Conservation (phyloP, 2,329 filamentous ascomycete species). For the Plenodomus biglobosus region DNA sequence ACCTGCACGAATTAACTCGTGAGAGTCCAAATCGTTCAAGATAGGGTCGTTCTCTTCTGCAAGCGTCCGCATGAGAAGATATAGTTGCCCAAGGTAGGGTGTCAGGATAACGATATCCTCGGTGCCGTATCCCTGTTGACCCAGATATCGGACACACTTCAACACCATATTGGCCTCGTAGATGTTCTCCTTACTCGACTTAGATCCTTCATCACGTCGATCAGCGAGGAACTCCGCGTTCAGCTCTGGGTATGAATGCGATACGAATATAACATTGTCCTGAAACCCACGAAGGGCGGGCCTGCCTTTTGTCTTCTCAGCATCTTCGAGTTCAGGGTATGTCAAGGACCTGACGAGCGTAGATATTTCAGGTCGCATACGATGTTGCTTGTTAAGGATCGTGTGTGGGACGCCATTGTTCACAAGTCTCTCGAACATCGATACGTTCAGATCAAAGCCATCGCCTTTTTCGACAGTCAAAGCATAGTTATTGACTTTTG, state of each 20-base stretch:
- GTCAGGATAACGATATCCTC: conserved; percentile 68
- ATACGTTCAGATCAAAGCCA: conserved; percentile 67
- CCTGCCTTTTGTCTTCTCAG: conserved; percentile 51
- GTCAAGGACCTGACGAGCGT: conserved; percentile 58
- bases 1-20: conserved; percentile 64
- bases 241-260: conserved; percentile 61
- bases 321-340: conserved; percentile 64
- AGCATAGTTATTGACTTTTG: conserved; percentile 63
- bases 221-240: conserved; percentile 50
- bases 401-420: conserved; percentile 56
- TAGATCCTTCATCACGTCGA: conserved; percentile 52
- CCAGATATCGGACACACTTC: conserved; percentile 65
- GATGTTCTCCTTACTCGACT: conserved; percentile 61
- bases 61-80: conserved; percentile 57
- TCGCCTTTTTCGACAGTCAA: conserved; percentile 65
- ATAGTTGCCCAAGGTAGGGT: conserved; percentile 71
- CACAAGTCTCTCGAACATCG: conserved; percentile 69
- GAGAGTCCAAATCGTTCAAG: conserved; percentile 68
- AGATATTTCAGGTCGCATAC: conserved; percentile 70
- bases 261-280: conserved; percentile 65
- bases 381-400: conserved; percentile 63
- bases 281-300: conserved; percentile 58
- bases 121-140: conserved; percentile 69
- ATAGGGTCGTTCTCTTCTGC: conserved; percentile 62
- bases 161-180: conserved; percentile 70